Percentiles rank a stretch among this genome's conserved stretches.
These are phyloP conservation scores for Logfia minima DNA, from an alignment of 129 eudicot species.

Conservation along the genomic window DNA sequence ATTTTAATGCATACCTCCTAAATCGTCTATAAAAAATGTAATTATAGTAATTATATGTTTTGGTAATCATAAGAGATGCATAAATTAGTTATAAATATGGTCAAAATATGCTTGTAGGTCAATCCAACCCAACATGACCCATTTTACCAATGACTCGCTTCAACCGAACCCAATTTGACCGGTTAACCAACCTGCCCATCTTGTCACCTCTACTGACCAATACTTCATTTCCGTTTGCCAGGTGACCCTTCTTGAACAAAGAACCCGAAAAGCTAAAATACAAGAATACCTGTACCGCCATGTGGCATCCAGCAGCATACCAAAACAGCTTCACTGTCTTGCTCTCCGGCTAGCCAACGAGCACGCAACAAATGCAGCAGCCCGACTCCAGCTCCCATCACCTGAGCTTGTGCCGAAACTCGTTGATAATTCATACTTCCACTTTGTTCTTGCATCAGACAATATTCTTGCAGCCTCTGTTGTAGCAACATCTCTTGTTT, in stretches of 20 bases:
- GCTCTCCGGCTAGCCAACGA: slow-evolving; percentile 75
- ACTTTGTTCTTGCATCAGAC: slow-evolving; percentile 92
- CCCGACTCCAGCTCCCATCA: slow-evolving; percentile 86
- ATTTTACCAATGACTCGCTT: neutral
- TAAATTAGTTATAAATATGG: neutral
- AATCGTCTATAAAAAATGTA: neutral
- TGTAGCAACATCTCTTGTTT: slow-evolving; percentile 78
- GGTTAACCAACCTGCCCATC: neutral
- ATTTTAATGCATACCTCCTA: too few species aligned
- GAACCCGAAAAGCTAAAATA: slow-evolving; percentile 84
- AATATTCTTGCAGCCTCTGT: slow-evolving; percentile 95
- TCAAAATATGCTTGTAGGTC: neutral
- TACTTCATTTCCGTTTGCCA: slow-evolving; percentile 25
- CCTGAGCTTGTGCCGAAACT: slow-evolving; percentile 82
- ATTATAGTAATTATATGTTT: neutral
- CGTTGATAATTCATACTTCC: slow-evolving; percentile 74
- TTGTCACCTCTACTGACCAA: slow-evolving; percentile 1
- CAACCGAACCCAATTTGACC: neutral
- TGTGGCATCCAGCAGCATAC: slow-evolving; percentile 97
- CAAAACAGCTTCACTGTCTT: slow-evolving; percentile 89
- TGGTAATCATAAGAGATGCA: neutral
- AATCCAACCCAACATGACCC: neutral
- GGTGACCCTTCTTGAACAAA: slow-evolving; percentile 81
- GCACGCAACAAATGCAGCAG: slow-evolving; percentile 76
- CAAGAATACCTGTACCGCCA: slow-evolving; percentile 92